Conservation (phyloP, 345 rosid species). For the Erysimum cheiranthoides region DNA sequence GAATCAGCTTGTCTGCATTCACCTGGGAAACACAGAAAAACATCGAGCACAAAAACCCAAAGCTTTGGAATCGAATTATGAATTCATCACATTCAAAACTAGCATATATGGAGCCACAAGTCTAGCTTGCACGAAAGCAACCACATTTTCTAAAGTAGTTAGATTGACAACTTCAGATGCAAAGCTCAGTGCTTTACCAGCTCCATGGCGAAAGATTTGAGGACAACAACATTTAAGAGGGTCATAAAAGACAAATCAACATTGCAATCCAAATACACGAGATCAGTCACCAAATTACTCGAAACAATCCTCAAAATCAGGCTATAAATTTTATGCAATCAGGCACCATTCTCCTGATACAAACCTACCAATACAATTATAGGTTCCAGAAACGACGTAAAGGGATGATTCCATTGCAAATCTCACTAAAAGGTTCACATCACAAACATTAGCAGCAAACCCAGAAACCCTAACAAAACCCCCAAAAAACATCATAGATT, state of each 20-base stretch:
- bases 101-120: not conserved
- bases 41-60: not conserved
- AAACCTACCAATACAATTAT: not conserved
- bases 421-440: constrained; percentile 9
- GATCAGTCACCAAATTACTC: not conserved
- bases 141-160: not conserved
- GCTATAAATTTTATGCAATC: not conserved
- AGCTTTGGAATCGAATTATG: not conserved
- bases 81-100: not conserved
- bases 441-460: constrained; percentile 16
- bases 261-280: not conserved
- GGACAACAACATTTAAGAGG: not conserved
- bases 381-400: not conserved
- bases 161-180: not conserved
- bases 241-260: not conserved
- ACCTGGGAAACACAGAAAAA: not conserved
- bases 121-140: not conserved
- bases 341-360: not conserved
- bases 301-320: not conserved
- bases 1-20: not conserved
- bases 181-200: not conserved
- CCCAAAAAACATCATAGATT: not conserved
- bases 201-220: constrained; percentile 2
- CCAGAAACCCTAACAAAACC: constrained; percentile 21
- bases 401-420: constrained; percentile 3